A percentile compares a stretch with the other conserved stretches of the same genome.
Conservation (phyloP, 2,329 filamentous ascomycete species). For the Cadophora sp. region DNA sequence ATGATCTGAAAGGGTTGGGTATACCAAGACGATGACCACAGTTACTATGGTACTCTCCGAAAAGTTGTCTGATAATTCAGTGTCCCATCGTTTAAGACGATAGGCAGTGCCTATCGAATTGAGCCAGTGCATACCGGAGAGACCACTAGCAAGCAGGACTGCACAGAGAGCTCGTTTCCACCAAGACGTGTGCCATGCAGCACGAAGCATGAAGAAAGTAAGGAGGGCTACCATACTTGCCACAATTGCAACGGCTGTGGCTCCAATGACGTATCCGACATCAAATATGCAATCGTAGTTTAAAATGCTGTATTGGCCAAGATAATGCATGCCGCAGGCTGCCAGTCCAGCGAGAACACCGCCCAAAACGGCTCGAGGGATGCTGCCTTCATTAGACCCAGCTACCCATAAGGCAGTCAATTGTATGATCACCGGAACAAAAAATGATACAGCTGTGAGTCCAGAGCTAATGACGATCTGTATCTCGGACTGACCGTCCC, state of each 20-base stretch:
- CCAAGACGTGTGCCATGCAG: conserved; percentile 79
- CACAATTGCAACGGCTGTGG: conserved; percentile 74
- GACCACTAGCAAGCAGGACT: conserved; percentile 71
- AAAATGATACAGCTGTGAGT: conserved; percentile 79
- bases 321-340: conserved; percentile 86
- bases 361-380: conserved; percentile 65
- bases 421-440: conserved; percentile 79
- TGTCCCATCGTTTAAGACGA: conserved; percentile 57
- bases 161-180: conserved; percentile 76
- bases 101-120: conserved; percentile 76
- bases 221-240: conserved; percentile 74
- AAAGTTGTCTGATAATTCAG: conserved; percentile 49
- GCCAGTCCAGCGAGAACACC: conserved; percentile 76
- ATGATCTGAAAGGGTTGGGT: conserved; percentile 48
- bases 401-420: conserved; percentile 74
- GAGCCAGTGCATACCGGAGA: conserved; percentile 90
- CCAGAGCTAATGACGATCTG: conserved; percentile 77
- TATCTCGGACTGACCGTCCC: conserved; percentile 63
- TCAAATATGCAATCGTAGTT: conserved; percentile 78
- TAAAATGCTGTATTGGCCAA: conserved; percentile 81
- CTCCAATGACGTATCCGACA: conserved; percentile 61
- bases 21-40: conserved; percentile 74
- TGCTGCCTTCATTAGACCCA: conserved; percentile 63
- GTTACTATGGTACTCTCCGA: conserved; percentile 73
- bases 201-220: conserved; percentile 79